Base-by-base conservation (phyloP, 257 asterid genomes). In the Solanum paucissectum region DNA sequence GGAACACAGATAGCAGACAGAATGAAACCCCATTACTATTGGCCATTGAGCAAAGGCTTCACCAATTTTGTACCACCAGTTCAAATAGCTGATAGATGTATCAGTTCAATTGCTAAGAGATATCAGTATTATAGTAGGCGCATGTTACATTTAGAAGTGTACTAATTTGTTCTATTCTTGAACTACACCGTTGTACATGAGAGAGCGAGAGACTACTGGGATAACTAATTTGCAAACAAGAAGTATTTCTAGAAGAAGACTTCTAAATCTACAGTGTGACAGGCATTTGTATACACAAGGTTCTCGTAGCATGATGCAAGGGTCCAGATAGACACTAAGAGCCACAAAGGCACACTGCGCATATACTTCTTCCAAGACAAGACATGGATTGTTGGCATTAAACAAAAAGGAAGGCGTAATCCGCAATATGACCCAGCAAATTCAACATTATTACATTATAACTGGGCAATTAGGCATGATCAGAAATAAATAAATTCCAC, bases 401-500 rank as follows among this genome's bases (percentile, higher is more conserved):
- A 79, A 16, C 85, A 79, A 79, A 77, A 81, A 46, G 42, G 69
- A 49, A 32, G 27, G 40, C 3, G 0, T 81, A 49, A 81, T 81
- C 85, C 18, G 49, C 68, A 49, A 46, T 27, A 42, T 79, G 66
- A 81, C 68, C 68, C 38, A 29, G 29, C 20, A 81, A 81, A 62
- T 16, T 82, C 69, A 82, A 82, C 85, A 79, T 16, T 13, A 79
- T 23, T 27, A 79, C 62, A 62, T 68, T 27, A 46, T 29, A 18
- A 49, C 85, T 46, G 85, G 68, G 68, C 10, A 46, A 82, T 82
- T 29, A 82, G 27, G 85, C n/a, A 46, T 81, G 42, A 13, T 44
- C 16, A 69, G 29, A 71, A 88, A 64, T 25, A 83, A 82, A 21
- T 73, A 87, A 88, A 90, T 86, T 69, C 64, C 91, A 55, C 94